Evolutionary conservation across 305 asterid species (phyloP).

Genomic region (Fraxinus platypoda): DNA sequence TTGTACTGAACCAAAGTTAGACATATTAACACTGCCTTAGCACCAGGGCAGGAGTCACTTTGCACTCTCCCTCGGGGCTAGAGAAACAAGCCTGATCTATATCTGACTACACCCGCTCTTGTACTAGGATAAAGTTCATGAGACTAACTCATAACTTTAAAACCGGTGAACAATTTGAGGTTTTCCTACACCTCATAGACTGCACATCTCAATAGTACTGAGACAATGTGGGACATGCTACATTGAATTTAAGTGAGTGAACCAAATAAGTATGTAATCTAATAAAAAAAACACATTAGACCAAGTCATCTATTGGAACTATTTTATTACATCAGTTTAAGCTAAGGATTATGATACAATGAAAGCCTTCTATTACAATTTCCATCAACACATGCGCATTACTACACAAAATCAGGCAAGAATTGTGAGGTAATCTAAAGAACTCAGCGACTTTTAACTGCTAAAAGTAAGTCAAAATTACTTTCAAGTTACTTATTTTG

Average conservation of each 20-base stretch:
- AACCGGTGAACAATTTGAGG: background rate
- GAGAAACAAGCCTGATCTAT: background rate
- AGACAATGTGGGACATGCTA: background rate
- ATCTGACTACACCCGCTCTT: background rate
- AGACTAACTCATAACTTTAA: background rate
- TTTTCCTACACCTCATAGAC: background rate
- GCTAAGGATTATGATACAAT: background rate
- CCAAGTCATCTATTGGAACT: background rate
- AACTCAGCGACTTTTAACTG: background rate
- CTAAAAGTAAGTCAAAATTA: background rate
- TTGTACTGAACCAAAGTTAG: background rate
- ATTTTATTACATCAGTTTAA: background rate
- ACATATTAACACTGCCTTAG: background rate
- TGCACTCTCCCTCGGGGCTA: background rate
- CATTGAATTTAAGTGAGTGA: background rate
- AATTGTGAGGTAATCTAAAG: background rate
- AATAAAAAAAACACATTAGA: background rate
- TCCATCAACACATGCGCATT: background rate
- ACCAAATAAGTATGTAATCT: background rate
- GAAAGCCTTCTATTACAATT: background rate
- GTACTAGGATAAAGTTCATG: background rate
- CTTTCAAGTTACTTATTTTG: background rate
- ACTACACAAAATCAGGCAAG: background rate
- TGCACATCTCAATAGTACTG: background rate
- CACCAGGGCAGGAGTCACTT: background rate